Percentiles rank a stretch among this genome's conserved stretches.
Conservation (phyloP, 2,329 filamentous ascomycete species). For the Fusarium cyanostomum region DNA sequence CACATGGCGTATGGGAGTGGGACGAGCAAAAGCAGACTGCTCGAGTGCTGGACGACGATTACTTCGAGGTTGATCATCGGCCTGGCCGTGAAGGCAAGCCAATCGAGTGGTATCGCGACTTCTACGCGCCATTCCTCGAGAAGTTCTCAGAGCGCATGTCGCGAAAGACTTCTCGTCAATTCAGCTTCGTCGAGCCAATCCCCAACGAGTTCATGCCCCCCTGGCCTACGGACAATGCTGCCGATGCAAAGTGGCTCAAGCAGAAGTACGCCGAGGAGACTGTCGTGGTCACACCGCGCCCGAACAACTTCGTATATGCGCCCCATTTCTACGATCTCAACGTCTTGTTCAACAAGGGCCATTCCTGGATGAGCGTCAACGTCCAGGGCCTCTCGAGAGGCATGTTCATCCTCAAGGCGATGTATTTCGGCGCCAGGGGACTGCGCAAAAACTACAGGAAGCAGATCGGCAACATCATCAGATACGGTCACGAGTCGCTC, state of each 20-base stretch:
- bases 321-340: slow-evolving; percentile 57
- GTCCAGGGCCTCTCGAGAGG: slow-evolving; percentile 53
- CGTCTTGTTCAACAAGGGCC: slow-evolving; percentile 51
- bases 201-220: slow-evolving; percentile 54
- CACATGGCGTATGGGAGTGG: slow-evolving; percentile 52
- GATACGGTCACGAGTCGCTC: slow-evolving; percentile 46
- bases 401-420: slow-evolving; percentile 52
- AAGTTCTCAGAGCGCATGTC: slow-evolving; percentile 49
- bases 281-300: slow-evolving; percentile 42
- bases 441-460: slow-evolving; percentile 51
- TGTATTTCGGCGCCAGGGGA: slow-evolving; percentile 52
- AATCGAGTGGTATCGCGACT: slow-evolving; percentile 55
- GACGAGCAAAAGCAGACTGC: slow-evolving; percentile 44
- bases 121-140: slow-evolving; percentile 52
- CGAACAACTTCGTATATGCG: slow-evolving; percentile 51
- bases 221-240: slow-evolving; percentile 41
- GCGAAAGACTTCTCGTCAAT: slow-evolving; percentile 41
- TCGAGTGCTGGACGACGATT: slow-evolving; percentile 43
- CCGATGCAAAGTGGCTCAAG: slow-evolving; percentile 8
- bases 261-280: slow-evolving; percentile 44
- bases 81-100: slow-evolving; percentile 47
- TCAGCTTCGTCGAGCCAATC: slow-evolving; percentile 54
- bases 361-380: slow-evolving; percentile 51
- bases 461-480: slow-evolving; percentile 50
- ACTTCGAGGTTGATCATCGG: slow-evolving; percentile 52